These are phyloP conservation scores for Pneumocystis murina DNA, from an alignment of 1,139 yeast species.

Conservation along the genomic window DNA sequence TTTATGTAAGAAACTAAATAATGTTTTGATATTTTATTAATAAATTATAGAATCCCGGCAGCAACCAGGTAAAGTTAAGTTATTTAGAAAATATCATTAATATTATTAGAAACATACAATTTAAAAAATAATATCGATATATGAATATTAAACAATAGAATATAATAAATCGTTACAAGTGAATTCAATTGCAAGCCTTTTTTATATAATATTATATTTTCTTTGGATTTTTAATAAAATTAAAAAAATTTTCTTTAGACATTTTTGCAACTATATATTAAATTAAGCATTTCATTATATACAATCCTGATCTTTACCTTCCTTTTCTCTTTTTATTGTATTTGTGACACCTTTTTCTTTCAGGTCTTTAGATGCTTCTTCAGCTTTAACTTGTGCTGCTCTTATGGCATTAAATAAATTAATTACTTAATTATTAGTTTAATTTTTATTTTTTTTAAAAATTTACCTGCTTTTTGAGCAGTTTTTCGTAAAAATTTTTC, in stretches of 20 bases:
- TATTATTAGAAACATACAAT: background rate
- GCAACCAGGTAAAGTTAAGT: background rate
- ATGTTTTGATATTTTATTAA: background rate
- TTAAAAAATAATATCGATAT: background rate
- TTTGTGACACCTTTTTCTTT: conserved; percentile 3
- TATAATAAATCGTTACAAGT: background rate
- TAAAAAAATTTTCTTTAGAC: conserved; percentile 10
- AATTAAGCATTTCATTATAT: conserved; percentile 3
- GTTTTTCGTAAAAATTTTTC: conserved; percentile 64
- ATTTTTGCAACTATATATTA: conserved; percentile 7
- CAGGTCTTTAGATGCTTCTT: conserved; percentile 21
- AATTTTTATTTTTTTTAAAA: background rate
- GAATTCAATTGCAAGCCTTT: too few relatives aligned
- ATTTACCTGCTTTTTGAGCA: conserved; percentile 69
- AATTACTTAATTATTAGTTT: conserved; percentile 30
- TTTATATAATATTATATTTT: background rate
- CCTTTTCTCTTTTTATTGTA: conserved; percentile 1
- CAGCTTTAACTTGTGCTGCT: conserved; percentile 59
- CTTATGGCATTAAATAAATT: conserved; percentile 80
- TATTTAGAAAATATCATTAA: background rate
- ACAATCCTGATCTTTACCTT: conserved; percentile 3
- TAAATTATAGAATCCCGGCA: background rate
- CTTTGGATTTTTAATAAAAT: conserved; percentile 7
- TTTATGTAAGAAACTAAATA: conserved; percentile 26
- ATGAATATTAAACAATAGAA: background rate